Evolutionary conservation across 768 basidiomycete species (phyloP), one percentile per base, ranked within the genome.

Genomic region (Dioszegia crocea): DNA sequence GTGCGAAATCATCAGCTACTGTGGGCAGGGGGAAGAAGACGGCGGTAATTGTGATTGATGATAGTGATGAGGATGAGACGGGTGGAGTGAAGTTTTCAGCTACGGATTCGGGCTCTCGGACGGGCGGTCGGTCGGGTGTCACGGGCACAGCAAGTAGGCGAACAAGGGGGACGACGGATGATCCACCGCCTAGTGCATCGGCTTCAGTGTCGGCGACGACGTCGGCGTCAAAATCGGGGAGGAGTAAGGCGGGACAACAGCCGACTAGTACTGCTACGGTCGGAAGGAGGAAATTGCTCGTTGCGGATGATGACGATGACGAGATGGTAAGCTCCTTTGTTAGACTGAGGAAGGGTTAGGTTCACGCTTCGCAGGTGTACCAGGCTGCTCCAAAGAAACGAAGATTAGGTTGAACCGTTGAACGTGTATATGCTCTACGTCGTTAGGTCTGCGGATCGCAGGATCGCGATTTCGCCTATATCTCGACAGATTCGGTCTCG

Each of bases 301-400:
- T 44, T 16, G 68, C 66, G 21, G 68, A 70, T 41, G 68, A 70
- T 19, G 62, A 64, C 21, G 62, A 56, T 29, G 56, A 23, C 19
- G 19, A 46, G 19, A 21, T 23, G 24, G 26, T 49, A 59, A 29
- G 57, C 52, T 33, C 50, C 55, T 48, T 19, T 33, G 26, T 14
- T 21, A 16, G 10, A 21, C 23, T 23, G 31, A 38, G 16, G 33
- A 8, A 17, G 14, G 17, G 8, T 10, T 30, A 19, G 26, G 48
- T 36, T 46, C 44, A 53, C n/a, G 6, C 9, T 14, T 11, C 47
- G 14, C 6, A 67, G 65, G 65, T 59, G 14, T 64, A 63, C 60
- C 61, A 56, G 24, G 61, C 63, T 17, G 47, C 57, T 17, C 56
- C 57, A 19, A 68, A 65, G 56, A 62, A 62, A 36, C 29, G 66